Evolutionary conservation across 2,329 filamentous ascomycete genomes (phyloP), one percentile per base, ranked within the genome.

Genomic region (Nemania abortiva): DNA sequence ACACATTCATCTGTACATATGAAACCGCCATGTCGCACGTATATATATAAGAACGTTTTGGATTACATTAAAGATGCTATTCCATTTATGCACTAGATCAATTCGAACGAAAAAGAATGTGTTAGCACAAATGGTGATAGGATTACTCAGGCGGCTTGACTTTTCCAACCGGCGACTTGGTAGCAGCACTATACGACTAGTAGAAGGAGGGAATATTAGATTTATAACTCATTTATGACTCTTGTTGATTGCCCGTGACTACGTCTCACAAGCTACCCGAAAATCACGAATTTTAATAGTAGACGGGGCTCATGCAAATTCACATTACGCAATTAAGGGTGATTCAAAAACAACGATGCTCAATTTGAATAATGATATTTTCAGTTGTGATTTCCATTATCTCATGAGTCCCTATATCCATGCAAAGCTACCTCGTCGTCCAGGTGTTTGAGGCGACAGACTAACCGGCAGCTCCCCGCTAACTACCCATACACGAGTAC

Each of bases 321-420:
- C 39, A 42, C 15, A 42, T 42, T 42, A 42, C 39, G 13, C 15
- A 15, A 18, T 2, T 1, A 42, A 42, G 15, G 18, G 39, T 18
- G 39, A 15, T 5, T 11, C 15, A 31, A 53, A 22, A 31, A 15
- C 10, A 6, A 31, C 20, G 24, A 31, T 29, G 11, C n/a, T 29
- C 24, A 18, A 13, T 22, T 53, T 24, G 50, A 53, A 29, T 53
- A 11, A 31, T 31, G 62, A 65, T 72, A 70, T 70, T 70, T 31
- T 54, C 50, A 61, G 42, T 29, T 72, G 63, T 67, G 57, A 66
- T 74, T 74, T 70, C 65, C 71, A 70, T 74, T 73, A 71, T 69
- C 68, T 74, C 73, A 71, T 74, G 70, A 64, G 59, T 71, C 55
- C 27, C 6, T 66, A 63, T 64, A 50, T 69, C 50, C 50, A 72